Percentiles rank a stretch among this genome's conserved stretches.
Evolutionary conservation across 129 eudicot genomes (phyloP).

Genomic region (Lonicera japonica): DNA sequence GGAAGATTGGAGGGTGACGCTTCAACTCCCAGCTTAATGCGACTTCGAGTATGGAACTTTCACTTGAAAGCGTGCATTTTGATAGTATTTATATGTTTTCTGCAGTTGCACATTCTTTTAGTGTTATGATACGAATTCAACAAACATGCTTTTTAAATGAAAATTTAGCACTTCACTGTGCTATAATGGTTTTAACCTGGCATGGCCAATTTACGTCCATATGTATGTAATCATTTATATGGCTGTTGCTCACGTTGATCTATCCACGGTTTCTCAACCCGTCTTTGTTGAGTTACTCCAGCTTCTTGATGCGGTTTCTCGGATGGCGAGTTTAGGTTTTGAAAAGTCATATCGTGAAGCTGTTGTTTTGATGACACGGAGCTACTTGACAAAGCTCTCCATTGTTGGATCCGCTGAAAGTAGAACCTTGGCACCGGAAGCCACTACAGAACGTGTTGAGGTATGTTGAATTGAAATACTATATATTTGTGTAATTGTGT

Average conservation of each 20-base stretch:
- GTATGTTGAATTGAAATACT: constrained; percentile 31
- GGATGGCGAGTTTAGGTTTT: constrained; percentile 97
- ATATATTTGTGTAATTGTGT: too few relatives aligned
- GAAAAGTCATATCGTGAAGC: constrained; percentile 98
- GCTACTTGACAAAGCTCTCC: constrained; percentile 83
- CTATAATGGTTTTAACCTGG: constrained; percentile 2
- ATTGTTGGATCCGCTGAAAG: constrained; percentile 93
- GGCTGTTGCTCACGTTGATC: constrained; percentile 9
- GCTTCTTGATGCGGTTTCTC: constrained; percentile 99
- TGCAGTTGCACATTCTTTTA: constrained; percentile 6
- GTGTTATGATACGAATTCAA: not conserved
- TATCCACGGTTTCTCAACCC: constrained; percentile 36
- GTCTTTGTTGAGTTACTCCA: constrained; percentile 60
- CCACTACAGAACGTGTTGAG: constrained; percentile 98
- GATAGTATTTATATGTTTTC: constrained; percentile 11
- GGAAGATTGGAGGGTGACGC: constrained; percentile 98
- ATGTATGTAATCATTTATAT: not conserved
- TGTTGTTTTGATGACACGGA: constrained; percentile 85
- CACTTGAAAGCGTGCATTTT: constrained; percentile 13
- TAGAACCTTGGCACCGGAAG: constrained; percentile 85
- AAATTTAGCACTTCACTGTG: not conserved
- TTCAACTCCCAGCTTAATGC: constrained; percentile 81
- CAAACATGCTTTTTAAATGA: constrained; percentile 4
- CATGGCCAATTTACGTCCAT: constrained; percentile 3
- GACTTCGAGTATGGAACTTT: constrained; percentile 65